Evolutionary conservation across 225 moss, liverwort and hornwort genomes (phyloP), one percentile per base, ranked within the genome.

Genomic region (Thuidium tamariscinum): DNA sequence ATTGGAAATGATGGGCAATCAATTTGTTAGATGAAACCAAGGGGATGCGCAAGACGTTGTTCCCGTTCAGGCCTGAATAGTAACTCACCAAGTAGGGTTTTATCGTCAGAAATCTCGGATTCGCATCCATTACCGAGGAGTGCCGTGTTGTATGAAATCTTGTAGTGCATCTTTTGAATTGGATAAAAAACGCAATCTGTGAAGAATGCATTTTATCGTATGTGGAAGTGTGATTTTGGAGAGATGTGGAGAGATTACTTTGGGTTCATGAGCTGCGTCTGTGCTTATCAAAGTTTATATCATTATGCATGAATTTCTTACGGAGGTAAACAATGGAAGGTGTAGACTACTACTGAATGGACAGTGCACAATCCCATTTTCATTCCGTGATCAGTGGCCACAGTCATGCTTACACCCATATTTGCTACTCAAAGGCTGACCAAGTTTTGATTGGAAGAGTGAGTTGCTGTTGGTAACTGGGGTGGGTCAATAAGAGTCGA

Each of bases 21-120:
- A 21, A 21, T 20, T 51, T 41, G 27, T 19, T 41, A 72, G 34
- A 44, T 57, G 44, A 44, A 46, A 60, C 9, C 26, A 46, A 72
- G 46, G 4, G 61, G n/a, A 88, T 94, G 30, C 89, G 92, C 48
- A 79, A 94, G 89, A 95, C 52, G 13, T 49, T 51, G 74, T 34
- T 34, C 51, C 34, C 21, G 14, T n/a, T 22, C n/a, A 29, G 46
- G 29, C 46, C 46, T 72, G 72, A 72, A 46, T 46, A 93, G 57
- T 90, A 66, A 72, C 66, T 42, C 16, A 56, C 26, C 41, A 41
- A 37, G 60, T 60, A 42, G 79, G 79, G 42, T 42, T 30, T 67
- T 6, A 14, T 14, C 62, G n/a, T 67, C 62, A 36, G 39, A 77
- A 61, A 52, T 65, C 39, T 42, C n/a, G 21, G 59, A 59, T 46